phyloP scores from a whole-genome alignment of 306 rosid species.

The Castanopsis chinensis region DNA sequence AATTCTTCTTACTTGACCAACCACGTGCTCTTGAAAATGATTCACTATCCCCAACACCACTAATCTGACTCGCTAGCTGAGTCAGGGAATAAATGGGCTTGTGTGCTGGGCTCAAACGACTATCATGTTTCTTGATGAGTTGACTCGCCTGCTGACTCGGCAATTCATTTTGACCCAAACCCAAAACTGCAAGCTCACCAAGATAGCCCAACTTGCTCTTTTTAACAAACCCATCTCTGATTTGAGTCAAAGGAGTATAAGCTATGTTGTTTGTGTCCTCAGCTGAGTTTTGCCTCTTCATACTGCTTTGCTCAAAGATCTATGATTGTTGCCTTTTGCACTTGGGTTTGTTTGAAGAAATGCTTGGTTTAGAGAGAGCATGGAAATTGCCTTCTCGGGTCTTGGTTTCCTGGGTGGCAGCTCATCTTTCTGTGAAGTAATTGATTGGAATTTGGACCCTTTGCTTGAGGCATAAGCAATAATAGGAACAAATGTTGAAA shows the following conservation, averaged over 20 bases:
- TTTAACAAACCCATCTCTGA: conserved; percentile 4
- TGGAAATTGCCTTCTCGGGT: conserved; percentile 3
- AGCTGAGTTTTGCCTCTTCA: conserved; percentile 17
- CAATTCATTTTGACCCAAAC: conserved; percentile 15
- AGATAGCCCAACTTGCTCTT: background rate
- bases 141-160: conserved; percentile 18
- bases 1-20: conserved; percentile 5
- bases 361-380: conserved; percentile 24
- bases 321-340: background rate
- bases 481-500: background rate
- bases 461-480: conserved; percentile 3
- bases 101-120: conserved; percentile 9
- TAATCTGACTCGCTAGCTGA: conserved; percentile 17
- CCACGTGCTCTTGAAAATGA: conserved; percentile 15
- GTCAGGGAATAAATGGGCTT: conserved; percentile 13
- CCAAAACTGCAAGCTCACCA: conserved; percentile 1
- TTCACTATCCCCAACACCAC: background rate
- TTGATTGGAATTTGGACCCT: conserved; percentile 9
- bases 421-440: conserved; percentile 20
- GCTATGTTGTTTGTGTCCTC: background rate
- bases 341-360: conserved; percentile 20
- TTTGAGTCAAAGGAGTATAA: background rate
- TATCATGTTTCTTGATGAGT: conserved; percentile 13
- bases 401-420: conserved; percentile 2
- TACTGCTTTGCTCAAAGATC: conserved; percentile 19